Evolutionary conservation across 2,329 filamentous ascomycete genomes (phyloP), one percentile per base, ranked within the genome.

Genomic region (Stachybotrys echinatus): DNA sequence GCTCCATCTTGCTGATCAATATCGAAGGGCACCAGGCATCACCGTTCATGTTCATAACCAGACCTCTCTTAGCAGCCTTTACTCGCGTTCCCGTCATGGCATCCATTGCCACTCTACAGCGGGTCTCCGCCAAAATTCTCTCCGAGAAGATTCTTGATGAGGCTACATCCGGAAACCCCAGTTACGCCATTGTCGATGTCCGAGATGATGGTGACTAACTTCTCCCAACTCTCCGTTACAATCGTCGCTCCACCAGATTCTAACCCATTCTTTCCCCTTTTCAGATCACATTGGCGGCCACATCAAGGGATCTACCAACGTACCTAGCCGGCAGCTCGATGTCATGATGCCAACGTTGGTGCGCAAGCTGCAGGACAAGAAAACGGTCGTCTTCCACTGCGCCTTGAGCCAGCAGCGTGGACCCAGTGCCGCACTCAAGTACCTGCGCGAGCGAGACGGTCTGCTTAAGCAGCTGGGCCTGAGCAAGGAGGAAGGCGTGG

Each of bases 361-460:
- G 12, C 83, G 89, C 50, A 84, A 80, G 42, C 79, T 96, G 45
- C 74, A 83, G 56, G 83, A 86, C 63, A 91, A 90, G 67, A 82
- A 94, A 50, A 86, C 80, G 12, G 90, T 99, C 14, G 82, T 99
- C 1, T 99, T 99, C 68, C 94, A 99, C 72, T 99, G 94, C 70
- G 88, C 89, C 18, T 74, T 97, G 49, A 92, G 87, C 58, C 94
- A 97, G 73, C 88, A 96, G 71, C 79, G 94, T 1, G 94, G 94
- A 0, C 94, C 94, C 0, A 80, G 80, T 47, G 91, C 92, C 4
- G 94, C 94, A 4, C 71, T 96, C 58, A 77, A 79, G 61, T 97
- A 96, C 67, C 58, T 92, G 53, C 74, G 87, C 34, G 87, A 91
- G 71, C 76, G 83, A 44, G 83, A 87, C 57, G 73, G 77, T 14